Base-by-base conservation (phyloP, 208 protist genomes). In the Crithidia brevicula region DNA sequence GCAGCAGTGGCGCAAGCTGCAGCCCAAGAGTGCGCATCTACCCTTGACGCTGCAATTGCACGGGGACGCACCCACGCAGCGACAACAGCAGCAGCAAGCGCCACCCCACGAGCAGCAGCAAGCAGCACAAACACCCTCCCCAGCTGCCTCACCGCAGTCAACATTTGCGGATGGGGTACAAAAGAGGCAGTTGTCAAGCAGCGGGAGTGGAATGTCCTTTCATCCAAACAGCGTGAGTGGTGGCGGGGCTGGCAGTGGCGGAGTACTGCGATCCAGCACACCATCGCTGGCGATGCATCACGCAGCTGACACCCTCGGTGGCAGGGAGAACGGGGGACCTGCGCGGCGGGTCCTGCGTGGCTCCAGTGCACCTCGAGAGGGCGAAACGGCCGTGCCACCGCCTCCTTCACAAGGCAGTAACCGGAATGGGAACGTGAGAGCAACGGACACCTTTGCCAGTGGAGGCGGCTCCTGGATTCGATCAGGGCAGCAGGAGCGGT, bases 41-140 rank as follows among this genome's bases (percentile, higher is more conserved):
- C 69, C 69, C 16, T 45, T 75, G 30, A 69, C 69, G 13, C 53
- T 75, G 61, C 69, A 75, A 30, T 54, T 75, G 33, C 53, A 50
- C 11, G 49, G 34, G 23, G 69, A 75, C 31, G 27, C 47, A 11
- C 11, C 59, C 8, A 2, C 53, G 3, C 30, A 31, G 28, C 20
- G 20, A 23, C 42, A 9, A 5, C 34, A 5, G 4, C 54, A 22
- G 7, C 34, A 46, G 54, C 54, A 15, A 31, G 27, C 33, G 28
- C 38, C 28, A n/a, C n/a, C n/a, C n/a, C n/a, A n/a, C n/a, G n/a
- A n/a, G n/a, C n/a, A n/a, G n/a, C n/a, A n/a, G 50, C 50, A 34
- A 16, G 13, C n/a, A 8, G 52, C 38, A 59, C 31, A 36, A 6
- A 33, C 50, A 20, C 50, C 23, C 16, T 7, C 42, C 8, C 42